Evolutionary conservation across 164 flowering plant genomes (phyloP).

Genomic region (Cinnamomum micranthum): DNA sequence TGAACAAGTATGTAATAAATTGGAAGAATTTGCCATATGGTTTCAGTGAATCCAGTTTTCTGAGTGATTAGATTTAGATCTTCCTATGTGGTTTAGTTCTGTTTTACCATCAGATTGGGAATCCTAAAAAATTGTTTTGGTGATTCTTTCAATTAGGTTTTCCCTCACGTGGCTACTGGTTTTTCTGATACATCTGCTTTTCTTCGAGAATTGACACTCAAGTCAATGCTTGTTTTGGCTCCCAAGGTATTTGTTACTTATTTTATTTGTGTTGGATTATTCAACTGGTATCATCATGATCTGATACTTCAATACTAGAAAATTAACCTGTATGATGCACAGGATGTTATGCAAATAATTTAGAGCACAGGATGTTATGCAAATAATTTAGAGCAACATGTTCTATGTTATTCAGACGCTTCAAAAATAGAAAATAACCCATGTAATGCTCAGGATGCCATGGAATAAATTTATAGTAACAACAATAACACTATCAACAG

Average conservation of each 20-base stretch:
- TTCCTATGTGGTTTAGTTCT: not conserved
- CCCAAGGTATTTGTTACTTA: constrained; percentile 64
- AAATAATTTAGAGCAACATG: no score
- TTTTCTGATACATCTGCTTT: constrained; percentile 91
- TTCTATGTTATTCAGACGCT: no score
- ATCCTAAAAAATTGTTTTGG: constrained; percentile 12
- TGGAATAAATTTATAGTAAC: no score
- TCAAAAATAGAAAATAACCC: no score
- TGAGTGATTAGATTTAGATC: not conserved
- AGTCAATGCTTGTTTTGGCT: constrained; percentile 92
- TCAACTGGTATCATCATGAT: not conserved
- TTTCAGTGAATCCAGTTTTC: not conserved
- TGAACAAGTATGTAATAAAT: constrained; percentile 69
- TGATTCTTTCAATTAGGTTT: constrained; percentile 54
- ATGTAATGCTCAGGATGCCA: no score
- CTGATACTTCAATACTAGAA: no score
- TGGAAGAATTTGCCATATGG: not conserved
- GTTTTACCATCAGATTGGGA: constrained; percentile 3
- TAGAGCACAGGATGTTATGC: no score
- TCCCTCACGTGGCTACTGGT: constrained; percentile 91
- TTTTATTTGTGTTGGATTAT: not conserved
- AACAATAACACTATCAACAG: no score
- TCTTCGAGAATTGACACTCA: constrained; percentile 92
- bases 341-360: no score
- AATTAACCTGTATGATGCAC: no score